Base-by-base conservation (phyloP, 2,329 filamentous ascomycete genomes). In the Aureobasidium sp. region DNA sequence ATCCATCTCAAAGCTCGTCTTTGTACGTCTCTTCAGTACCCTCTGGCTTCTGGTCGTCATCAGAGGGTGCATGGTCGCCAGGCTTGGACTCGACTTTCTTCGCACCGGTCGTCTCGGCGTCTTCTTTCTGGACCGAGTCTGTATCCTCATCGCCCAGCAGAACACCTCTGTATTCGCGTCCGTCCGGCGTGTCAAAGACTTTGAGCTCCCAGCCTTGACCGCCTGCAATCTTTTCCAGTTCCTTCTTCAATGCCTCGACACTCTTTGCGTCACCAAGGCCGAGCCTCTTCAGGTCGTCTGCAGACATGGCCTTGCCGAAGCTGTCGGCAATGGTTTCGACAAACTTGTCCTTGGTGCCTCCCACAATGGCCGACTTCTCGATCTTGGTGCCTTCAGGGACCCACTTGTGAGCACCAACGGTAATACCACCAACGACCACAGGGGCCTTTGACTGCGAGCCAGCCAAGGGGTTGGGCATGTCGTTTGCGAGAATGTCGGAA, bases 191-290 rank as follows among this genome's bases (percentile, higher is more conserved):
- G 69, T 94, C 88, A 1, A 94, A 84, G 15, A 94, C 80, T 73
- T 94, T 89, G 63, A 96, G 77, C 68, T 86, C 88, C 91, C 91
- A 96, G 17, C 85, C 85, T 66, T 86, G 83, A 8, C 87, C 85
- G 2, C 85, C 83, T 0, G 90, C 89, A 44, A 89, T 71, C 68
- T 85, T 82, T 70, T 89, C 81, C 63, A 96, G 75, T 70, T 89
- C 79, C 65, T 85, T 81, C 68, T 83, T 83, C 71, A 96, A 78
- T 49, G 85, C 80, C 67, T 92, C 86, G 3, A 96, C 79, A 47
- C 86, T 80, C 69, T 86, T 83, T 41, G 95, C 78, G 65, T 92
- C 86, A 39, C 87, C 84, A 31, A 85, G 81, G 5, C 81, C 83
- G 59, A 91, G 75, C 41, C 82, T 78, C 58, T 84, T 80, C 11